phyloP scores from a whole-genome alignment of 371 early-diverging fungal genomes.

The Mucor piriformis region DNA sequence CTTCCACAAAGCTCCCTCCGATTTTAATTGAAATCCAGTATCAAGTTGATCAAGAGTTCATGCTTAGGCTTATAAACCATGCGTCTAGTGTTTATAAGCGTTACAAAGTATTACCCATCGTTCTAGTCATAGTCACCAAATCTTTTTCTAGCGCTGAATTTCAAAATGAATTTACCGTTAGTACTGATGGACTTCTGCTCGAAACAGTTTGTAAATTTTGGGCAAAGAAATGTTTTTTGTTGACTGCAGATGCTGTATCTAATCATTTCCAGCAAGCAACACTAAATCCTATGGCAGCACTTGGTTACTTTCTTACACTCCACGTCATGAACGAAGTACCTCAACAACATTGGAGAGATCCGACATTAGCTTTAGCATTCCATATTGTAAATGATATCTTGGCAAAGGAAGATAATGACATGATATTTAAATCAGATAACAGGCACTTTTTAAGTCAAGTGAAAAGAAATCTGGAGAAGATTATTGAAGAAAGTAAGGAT shows the following conservation, averaged over 20 bases:
- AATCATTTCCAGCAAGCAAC: constrained; percentile 1
- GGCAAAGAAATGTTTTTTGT: constrained; percentile 13
- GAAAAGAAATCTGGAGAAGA: too few species aligned
- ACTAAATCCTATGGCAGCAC: constrained; percentile 7
- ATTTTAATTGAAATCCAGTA: constrained; percentile 13
- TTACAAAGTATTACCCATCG: constrained; percentile 15
- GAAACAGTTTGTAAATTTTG: constrained; percentile 12
- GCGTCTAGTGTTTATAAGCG: constrained; percentile 10
- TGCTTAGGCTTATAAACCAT: constrained; percentile 10
- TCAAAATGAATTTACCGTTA: constrained; percentile 11
- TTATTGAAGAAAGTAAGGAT: too few species aligned
- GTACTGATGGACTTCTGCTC: constrained; percentile 5
- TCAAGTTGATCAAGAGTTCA: constrained; percentile 9
- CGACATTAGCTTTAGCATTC: background rate
- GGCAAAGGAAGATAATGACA: constrained; percentile 1
- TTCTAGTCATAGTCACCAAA: constrained; percentile 21
- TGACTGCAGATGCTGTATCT: constrained; percentile 4
- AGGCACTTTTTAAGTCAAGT: background rate
- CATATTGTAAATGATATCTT: constrained; percentile 4
- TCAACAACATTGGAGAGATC: constrained; percentile 3
- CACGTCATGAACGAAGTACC: constrained; percentile 6
- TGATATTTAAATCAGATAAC: constrained; percentile 1
- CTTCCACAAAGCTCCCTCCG: background rate
- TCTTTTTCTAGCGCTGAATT: constrained; percentile 13
- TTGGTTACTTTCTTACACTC: constrained; percentile 11